A percentile compares a stretch with the other conserved stretches of the same genome.
Conservation (phyloP, 2,329 filamentous ascomycete genomes). For the Pleochaeta shiraiana region DNA sequence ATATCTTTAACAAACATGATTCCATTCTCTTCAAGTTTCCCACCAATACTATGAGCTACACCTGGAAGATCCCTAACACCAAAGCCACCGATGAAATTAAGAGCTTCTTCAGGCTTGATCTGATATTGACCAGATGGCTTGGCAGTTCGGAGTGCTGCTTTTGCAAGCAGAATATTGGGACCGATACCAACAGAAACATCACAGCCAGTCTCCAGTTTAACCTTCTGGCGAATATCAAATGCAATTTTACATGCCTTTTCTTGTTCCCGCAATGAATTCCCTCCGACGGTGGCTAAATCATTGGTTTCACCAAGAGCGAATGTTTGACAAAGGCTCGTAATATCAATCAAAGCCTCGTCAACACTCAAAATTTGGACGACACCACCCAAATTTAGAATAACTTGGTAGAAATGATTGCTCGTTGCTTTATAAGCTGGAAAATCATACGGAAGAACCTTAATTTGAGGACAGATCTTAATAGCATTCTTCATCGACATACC, state of each 20-base stretch:
- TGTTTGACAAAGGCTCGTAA: constrained; percentile 47
- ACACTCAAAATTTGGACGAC: constrained; percentile 91
- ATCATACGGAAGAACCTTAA: constrained; percentile 88
- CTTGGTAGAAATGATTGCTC: constrained; percentile 69
- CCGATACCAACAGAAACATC: constrained; percentile 87
- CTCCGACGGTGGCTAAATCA: background rate
- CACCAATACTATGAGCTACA: constrained; percentile 74
- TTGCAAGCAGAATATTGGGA: constrained; percentile 73
- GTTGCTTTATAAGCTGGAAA: constrained; percentile 89
- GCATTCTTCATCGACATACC: constrained; percentile 99
- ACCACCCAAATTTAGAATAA: constrained; percentile 58
- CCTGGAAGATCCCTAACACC: constrained; percentile 69
- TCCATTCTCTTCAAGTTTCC: constrained; percentile 72
- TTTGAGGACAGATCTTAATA: constrained; percentile 56
- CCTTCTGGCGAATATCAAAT: constrained; percentile 37
- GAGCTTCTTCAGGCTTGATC: constrained; percentile 57
- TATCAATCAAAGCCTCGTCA: constrained; percentile 80
- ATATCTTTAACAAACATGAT: constrained; percentile 69
- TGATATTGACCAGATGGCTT: constrained; percentile 91
- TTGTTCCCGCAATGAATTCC: constrained; percentile 42
- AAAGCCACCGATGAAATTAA: constrained; percentile 56
- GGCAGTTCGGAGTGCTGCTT: constrained; percentile 71
- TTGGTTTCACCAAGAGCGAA: background rate
- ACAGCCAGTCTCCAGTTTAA: constrained; percentile 60
- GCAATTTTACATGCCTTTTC: constrained; percentile 55